Evolutionary conservation across 768 basidiomycete species (phyloP).

Genomic region (Amanita rubescens): DNA sequence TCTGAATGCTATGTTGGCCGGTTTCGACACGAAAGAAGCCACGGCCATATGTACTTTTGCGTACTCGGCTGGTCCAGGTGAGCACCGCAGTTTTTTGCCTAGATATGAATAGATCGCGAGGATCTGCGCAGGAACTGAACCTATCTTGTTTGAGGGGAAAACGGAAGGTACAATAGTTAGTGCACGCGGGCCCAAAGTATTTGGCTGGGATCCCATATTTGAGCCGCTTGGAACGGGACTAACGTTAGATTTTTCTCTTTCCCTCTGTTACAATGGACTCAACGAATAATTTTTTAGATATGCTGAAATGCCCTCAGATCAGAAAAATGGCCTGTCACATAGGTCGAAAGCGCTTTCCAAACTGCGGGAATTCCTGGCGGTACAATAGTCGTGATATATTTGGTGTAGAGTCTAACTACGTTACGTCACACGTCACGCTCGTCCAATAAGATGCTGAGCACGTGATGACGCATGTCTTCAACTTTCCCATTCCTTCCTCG

Average conservation of each 20-base stretch:
- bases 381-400: conserved; percentile 11
- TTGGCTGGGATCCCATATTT: conserved; percentile 92
- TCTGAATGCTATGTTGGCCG: conserved; percentile 74
- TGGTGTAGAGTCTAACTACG: too few relatives aligned
- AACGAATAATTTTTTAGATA: conserved; percentile 37
- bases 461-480: conserved; percentile 1
- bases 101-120: background rate
- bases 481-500: conserved; percentile 4
- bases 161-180: conserved; percentile 90
- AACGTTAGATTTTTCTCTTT: conserved; percentile 54
- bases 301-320: conserved; percentile 63
- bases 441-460: background rate
- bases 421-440: background rate
- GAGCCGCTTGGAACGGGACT: conserved; percentile 69
- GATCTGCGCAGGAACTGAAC: background rate
- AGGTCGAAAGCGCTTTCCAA: conserved; percentile 67
- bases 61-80: conserved; percentile 77
- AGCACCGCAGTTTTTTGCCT: background rate
- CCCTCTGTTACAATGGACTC: background rate
- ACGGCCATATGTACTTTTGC: conserved; percentile 96
- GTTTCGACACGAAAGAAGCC: conserved; percentile 72
- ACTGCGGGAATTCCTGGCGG: conserved; percentile 45
- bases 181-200: conserved; percentile 66
- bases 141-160: conserved; percentile 48
- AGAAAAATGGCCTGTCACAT: conserved; percentile 72